Percentiles rank a stretch among this genome's conserved stretches.
Conservation (phyloP, 139 green algal genomes). For the Zygnema circumcarinatum region DNA sequence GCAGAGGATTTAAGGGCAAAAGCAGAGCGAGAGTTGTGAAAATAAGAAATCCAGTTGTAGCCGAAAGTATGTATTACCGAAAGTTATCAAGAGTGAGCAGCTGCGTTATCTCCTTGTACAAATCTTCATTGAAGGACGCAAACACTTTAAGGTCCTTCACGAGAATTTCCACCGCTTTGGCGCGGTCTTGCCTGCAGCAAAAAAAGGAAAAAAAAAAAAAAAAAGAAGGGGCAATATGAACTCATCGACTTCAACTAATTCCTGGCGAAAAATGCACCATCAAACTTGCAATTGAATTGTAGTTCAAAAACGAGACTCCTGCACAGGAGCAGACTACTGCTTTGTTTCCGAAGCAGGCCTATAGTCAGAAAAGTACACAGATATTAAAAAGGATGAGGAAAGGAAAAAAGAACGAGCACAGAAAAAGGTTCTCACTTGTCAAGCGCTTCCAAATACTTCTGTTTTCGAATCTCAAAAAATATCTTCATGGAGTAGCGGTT, state of each 20-base stretch:
- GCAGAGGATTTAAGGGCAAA: no score
- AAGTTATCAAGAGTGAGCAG: constrained; percentile 63
- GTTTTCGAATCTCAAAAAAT: constrained; percentile 64
- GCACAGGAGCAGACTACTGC: no score
- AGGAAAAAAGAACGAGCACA: no score
- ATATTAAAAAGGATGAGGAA: no score
- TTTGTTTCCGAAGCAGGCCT: no score
- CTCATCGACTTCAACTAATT: no score
- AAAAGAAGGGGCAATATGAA: no score
- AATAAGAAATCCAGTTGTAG: no score
- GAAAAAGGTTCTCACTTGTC: constrained; percentile 54
- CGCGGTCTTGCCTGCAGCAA: constrained; percentile 53
- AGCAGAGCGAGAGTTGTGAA: no score
- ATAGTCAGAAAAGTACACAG: no score
- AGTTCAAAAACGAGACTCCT: background rate
- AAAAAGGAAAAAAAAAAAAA: no score
- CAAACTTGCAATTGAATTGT: background rate
- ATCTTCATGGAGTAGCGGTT: constrained; percentile 67
- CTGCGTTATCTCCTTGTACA: constrained; percentile 65
- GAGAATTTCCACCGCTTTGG: constrained; percentile 61
- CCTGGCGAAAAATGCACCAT: background rate
- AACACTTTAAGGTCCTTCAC: constrained; percentile 64
- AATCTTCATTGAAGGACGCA: constrained; percentile 58
- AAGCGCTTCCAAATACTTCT: constrained; percentile 64
- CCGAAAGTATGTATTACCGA: no score